Conservation (phyloP, 2,329 filamentous ascomycete species). For the Pyricularia grisea region DNA sequence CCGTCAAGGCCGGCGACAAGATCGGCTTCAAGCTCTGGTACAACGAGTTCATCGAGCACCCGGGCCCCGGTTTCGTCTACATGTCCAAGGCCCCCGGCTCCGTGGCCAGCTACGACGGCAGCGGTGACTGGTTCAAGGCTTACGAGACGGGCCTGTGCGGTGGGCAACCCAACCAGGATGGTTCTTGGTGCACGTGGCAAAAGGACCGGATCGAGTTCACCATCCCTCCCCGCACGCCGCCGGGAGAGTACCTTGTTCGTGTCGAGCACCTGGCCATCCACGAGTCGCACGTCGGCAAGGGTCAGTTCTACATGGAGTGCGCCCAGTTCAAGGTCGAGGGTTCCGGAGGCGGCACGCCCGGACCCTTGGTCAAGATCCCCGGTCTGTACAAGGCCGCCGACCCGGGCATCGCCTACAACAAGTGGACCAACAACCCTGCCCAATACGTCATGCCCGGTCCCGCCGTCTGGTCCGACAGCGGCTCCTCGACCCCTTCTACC, state of each 20-base stretch:
- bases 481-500: not conserved
- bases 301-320: conserved; percentile 34
- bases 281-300: conserved; percentile 19
- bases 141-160: conserved; percentile 18
- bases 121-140: conserved; percentile 21
- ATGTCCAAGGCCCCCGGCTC: conserved; percentile 29
- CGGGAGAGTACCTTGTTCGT: conserved; percentile 33
- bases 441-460: conserved; percentile 3
- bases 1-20: conserved; percentile 37
- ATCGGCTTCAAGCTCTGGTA: conserved; percentile 40
- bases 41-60: conserved; percentile 37
- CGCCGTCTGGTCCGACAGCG: not conserved
- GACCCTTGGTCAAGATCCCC: conserved; percentile 28
- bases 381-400: conserved; percentile 48
- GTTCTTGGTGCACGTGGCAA: conserved; percentile 16
- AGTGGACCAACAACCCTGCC: conserved; percentile 5
- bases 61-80: conserved; percentile 31
- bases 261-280: conserved; percentile 37
- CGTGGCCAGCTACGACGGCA: conserved; percentile 15
- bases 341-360: conserved; percentile 23
- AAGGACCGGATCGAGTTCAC: conserved; percentile 20
- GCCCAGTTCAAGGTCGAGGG: conserved; percentile 31
- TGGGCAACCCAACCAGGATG: conserved; percentile 10
- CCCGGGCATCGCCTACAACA: conserved; percentile 9
- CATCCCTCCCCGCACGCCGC: conserved; percentile 27